Evolutionary conservation across 768 basidiomycete genomes (phyloP).

Genomic region (Russula dissimulans): DNA sequence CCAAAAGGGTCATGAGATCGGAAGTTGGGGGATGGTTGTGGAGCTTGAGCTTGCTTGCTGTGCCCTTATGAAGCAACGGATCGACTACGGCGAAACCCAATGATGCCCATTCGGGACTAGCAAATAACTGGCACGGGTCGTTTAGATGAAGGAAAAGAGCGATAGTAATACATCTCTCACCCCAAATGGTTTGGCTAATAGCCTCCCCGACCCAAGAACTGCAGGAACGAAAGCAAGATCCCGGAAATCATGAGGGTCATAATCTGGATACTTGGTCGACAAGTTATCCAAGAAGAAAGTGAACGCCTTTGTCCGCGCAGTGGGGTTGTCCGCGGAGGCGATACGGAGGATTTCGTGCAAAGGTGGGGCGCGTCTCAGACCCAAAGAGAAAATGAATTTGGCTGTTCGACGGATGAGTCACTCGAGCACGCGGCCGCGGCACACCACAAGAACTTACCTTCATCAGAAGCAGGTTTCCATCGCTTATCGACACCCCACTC

Average conservation of each 20-base stretch:
- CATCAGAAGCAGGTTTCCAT: conserved; percentile 78
- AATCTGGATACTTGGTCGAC: conserved; percentile 46
- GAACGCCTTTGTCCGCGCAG: conserved; percentile 52
- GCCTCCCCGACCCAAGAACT: conserved; percentile 38
- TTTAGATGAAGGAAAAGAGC: neutral
- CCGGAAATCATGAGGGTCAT: conserved; percentile 45
- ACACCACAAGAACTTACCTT: conserved; percentile 44
- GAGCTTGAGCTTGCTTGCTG: conserved; percentile 56
- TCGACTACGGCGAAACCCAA: conserved; percentile 71
- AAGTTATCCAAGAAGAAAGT: conserved; percentile 79
- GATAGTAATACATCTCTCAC: conserved; percentile 32
- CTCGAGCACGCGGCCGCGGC: neutral
- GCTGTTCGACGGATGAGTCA: conserved; percentile 35
- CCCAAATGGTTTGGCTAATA: conserved; percentile 55
- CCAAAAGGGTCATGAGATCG: conserved; percentile 49
- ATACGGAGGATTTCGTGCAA: conserved; percentile 57
- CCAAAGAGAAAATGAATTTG: conserved; percentile 67
- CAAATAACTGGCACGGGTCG: conserved; percentile 50
- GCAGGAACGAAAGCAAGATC: conserved; percentile 76
- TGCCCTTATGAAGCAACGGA: conserved; percentile 41
- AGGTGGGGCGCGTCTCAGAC: conserved; percentile 59
- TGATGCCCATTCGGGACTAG: conserved; percentile 51
- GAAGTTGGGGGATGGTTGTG: conserved; percentile 57
- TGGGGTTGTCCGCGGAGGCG: conserved; percentile 47
- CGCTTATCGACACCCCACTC: conserved; percentile 77